Evolutionary conservation across 768 basidiomycete genomes (phyloP).

Genomic region (Mycena epipterygia): DNA sequence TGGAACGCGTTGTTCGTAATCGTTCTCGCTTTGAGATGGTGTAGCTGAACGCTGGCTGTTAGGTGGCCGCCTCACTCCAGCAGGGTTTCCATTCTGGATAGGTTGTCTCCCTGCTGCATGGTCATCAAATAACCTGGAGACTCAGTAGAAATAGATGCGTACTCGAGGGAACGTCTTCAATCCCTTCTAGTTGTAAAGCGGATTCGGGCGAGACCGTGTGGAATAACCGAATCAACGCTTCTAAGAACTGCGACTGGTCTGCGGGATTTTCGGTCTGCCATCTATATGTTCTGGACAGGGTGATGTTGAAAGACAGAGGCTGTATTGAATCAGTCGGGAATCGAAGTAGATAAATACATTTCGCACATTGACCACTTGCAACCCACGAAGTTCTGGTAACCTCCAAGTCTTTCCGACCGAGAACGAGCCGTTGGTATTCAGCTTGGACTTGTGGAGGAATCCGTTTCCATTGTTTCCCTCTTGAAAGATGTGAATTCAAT

Average conservation of each 20-base stretch:
- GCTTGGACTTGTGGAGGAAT: constrained; percentile 95
- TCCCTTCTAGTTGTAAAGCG: constrained; percentile 70
- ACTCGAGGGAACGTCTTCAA: constrained; percentile 57
- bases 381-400: constrained; percentile 81
- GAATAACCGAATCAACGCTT: constrained; percentile 74
- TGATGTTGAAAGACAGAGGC: constrained; percentile 82
- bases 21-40: constrained; percentile 41
- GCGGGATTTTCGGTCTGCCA: constrained; percentile 86
- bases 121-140: background rate
- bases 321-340: constrained; percentile 41
- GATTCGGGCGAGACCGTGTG: constrained; percentile 58
- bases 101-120: constrained; percentile 34
- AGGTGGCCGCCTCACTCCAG: constrained; percentile 33
- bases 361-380: constrained; percentile 84
- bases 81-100: constrained; percentile 38
- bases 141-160: constrained; percentile 31
- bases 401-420: constrained; percentile 98
- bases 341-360: constrained; percentile 25
- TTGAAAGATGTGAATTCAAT: constrained; percentile 42
- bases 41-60: constrained; percentile 38
- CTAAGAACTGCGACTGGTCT: constrained; percentile 84
- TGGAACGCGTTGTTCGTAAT: constrained; percentile 41
- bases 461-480: constrained; percentile 74
- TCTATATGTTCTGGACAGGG: constrained; percentile 88
- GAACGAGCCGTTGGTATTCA: constrained; percentile 94